phyloP scores from a whole-genome alignment of 2,329 filamentous ascomycete genomes.

The Penicillium verrucosum region DNA sequence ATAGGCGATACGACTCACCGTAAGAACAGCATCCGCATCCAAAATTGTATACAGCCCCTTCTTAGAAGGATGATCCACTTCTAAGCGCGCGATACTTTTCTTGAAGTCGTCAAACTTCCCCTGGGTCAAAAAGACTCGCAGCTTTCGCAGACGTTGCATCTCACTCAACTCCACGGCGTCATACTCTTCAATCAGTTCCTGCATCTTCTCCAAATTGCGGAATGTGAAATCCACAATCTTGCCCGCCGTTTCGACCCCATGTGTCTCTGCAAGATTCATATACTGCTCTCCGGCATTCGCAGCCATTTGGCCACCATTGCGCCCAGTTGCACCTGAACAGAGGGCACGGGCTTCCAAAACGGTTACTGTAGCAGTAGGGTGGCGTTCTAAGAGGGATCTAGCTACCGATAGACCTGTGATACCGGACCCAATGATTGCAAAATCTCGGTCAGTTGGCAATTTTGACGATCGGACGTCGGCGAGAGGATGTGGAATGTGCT shows the following conservation, averaged over 20 bases:
- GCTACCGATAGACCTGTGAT: slow-evolving; percentile 36
- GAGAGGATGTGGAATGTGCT: slow-evolving; percentile 32
- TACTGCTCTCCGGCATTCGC: slow-evolving; percentile 30
- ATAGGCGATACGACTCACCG: slow-evolving; percentile 2
- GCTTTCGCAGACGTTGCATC: slow-evolving; percentile 22
- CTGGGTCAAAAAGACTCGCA: slow-evolving; percentile 25
- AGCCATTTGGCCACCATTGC: slow-evolving; percentile 37
- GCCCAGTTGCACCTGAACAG: slow-evolving; percentile 38
- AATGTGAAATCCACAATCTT: slow-evolving; percentile 41
- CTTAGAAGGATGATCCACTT: slow-evolving; percentile 22
- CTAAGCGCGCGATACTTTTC: slow-evolving; percentile 20
- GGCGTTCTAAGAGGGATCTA: slow-evolving; percentile 29
- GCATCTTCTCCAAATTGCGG: slow-evolving; percentile 37
- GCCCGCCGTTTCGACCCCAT: slow-evolving; percentile 30
- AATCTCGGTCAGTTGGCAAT: slow-evolving; percentile 27
- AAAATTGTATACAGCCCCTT: slow-evolving; percentile 27
- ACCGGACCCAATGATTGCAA: slow-evolving; percentile 38
- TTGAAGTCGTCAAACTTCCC: slow-evolving; percentile 20
- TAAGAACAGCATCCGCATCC: slow-evolving; percentile 11
- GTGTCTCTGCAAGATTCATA: slow-evolving; percentile 14
- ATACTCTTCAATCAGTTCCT: slow-evolving; percentile 35
- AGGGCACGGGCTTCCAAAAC: slow-evolving; percentile 37
- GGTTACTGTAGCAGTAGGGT: slow-evolving; percentile 27
- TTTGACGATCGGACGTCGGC: slow-evolving; percentile 28
- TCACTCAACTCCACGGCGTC: slow-evolving; percentile 28